A percentile compares a stretch with the other conserved stretches of the same genome.
phyloP scores from a whole-genome alignment of 805 yeast genomes.

The Candida hungchunana region DNA sequence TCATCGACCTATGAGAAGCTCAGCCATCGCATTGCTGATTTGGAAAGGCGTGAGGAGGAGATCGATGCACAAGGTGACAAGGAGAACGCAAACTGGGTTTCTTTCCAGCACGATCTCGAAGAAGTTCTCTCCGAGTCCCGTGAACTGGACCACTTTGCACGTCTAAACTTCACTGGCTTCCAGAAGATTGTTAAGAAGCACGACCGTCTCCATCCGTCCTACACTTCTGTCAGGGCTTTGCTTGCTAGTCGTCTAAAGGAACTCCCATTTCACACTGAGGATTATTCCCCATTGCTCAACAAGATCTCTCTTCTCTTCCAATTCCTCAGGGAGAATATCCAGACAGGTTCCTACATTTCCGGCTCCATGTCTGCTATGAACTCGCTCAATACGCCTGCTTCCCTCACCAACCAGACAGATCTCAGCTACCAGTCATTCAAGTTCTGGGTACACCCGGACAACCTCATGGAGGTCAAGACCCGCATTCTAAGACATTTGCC shows the following conservation, averaged over 20 bases:
- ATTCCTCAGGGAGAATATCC: slow-evolving; percentile 71
- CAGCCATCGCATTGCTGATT: slow-evolving; percentile 54
- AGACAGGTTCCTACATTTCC: slow-evolving; percentile 25
- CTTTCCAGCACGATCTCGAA: slow-evolving; percentile 69
- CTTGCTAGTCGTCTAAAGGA: slow-evolving; percentile 82
- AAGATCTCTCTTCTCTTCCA: slow-evolving; percentile 79
- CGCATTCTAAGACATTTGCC: slow-evolving; percentile 90
- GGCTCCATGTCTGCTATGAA: slow-evolving; percentile 22
- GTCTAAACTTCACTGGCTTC: slow-evolving; percentile 93
- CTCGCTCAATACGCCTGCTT: slow-evolving; percentile 10
- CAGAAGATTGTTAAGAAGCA: slow-evolving; percentile 93
- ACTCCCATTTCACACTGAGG: slow-evolving; percentile 91
- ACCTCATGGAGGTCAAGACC: slow-evolving; percentile 96
- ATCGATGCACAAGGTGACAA: slow-evolving; percentile 19
- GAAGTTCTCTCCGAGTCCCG: slow-evolving; percentile 69
- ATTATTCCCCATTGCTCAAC: slow-evolving; percentile 85
- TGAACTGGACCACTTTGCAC: slow-evolving; percentile 83
- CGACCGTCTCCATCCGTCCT: slow-evolving; percentile 82
- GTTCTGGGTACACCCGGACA: slow-evolving; percentile 97
- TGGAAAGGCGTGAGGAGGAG: slow-evolving; percentile 61
- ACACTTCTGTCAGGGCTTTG: slow-evolving; percentile 80
- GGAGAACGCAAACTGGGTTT: slow-evolving; percentile 48
- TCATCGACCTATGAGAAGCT: slow-evolving; percentile 62
- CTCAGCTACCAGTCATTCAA: slow-evolving; percentile 59
- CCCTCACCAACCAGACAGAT: slow-evolving; percentile 18